Conservation (phyloP, 164 flowering plant species). For the Stephania japonica region DNA sequence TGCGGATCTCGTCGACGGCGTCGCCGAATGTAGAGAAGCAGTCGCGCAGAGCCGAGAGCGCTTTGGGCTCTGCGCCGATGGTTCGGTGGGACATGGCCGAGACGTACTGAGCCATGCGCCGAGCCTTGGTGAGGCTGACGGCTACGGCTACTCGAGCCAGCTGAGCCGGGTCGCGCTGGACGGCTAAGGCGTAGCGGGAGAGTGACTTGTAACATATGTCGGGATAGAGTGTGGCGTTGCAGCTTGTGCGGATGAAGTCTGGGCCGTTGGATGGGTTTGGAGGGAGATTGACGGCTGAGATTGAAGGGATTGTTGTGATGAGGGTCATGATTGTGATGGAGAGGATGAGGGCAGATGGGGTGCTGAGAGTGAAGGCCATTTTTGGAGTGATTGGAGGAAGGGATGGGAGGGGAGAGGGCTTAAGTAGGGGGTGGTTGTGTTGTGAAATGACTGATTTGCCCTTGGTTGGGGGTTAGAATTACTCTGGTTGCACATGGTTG, state of each 20-base stretch:
- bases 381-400: background rate
- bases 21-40: conserved; percentile 57
- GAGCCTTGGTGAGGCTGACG: conserved; percentile 45
- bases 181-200: conserved; percentile 42
- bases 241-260: conserved; percentile 67
- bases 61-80: conserved; percentile 29
- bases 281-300: conserved; percentile 14
- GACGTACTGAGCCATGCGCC: conserved; percentile 28
- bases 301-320: conserved; percentile 9
- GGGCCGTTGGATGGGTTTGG: conserved; percentile 14
- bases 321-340: background rate
- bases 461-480: background rate
- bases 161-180: conserved; percentile 41
- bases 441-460: background rate
- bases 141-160: conserved; percentile 54
- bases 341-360: background rate
- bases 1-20: conserved; percentile 59
- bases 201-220: conserved; percentile 62
- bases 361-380: background rate
- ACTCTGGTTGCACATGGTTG: background rate
- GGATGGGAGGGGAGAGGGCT: background rate
- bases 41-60: conserved; percentile 58
- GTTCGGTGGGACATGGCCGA: conserved; percentile 31
- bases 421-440: background rate
- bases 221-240: conserved; percentile 60